These are phyloP conservation scores for Bacidia rubella DNA, from an alignment of 495 filamentous ascomycete species.

Conservation along the genomic window DNA sequence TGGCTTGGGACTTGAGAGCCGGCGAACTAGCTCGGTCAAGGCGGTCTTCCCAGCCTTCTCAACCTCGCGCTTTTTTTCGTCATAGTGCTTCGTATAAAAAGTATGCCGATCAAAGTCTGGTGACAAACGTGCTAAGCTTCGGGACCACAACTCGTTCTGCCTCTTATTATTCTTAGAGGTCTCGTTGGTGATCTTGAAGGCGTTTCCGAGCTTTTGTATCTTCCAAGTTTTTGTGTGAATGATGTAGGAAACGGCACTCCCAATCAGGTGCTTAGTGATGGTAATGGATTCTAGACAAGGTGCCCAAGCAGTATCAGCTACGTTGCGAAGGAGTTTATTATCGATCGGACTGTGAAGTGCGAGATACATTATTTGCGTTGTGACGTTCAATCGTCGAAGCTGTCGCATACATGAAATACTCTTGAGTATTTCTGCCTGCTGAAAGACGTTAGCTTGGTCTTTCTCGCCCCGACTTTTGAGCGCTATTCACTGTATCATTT, in stretches of 20 bases:
- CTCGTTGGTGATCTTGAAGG: not conserved
- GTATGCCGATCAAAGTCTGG: not conserved
- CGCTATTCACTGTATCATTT: no score
- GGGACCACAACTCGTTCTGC: not conserved
- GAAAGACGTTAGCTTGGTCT: not conserved
- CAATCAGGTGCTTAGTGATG: not conserved
- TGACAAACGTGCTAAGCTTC: not conserved
- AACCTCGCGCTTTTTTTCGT: not conserved
- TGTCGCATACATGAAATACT: not conserved
- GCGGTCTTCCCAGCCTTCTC: not conserved
- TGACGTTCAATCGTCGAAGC: not conserved
- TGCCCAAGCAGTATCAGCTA: not conserved
- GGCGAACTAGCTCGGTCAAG: not conserved
- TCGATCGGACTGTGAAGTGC: not conserved
- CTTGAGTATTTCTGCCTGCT: not conserved
- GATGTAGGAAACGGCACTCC: not conserved
- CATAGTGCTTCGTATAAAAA: not conserved
- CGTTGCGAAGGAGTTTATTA: not conserved
- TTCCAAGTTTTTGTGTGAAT: not conserved
- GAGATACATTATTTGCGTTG: not conserved
- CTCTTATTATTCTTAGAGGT: not conserved
- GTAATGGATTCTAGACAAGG: not conserved
- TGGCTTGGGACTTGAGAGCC: not conserved
- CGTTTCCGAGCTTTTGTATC: not conserved
- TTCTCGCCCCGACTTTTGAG: no score